Base-by-base conservation (phyloP, 352 stramenopile species). In the Ophiocytium majus region DNA sequence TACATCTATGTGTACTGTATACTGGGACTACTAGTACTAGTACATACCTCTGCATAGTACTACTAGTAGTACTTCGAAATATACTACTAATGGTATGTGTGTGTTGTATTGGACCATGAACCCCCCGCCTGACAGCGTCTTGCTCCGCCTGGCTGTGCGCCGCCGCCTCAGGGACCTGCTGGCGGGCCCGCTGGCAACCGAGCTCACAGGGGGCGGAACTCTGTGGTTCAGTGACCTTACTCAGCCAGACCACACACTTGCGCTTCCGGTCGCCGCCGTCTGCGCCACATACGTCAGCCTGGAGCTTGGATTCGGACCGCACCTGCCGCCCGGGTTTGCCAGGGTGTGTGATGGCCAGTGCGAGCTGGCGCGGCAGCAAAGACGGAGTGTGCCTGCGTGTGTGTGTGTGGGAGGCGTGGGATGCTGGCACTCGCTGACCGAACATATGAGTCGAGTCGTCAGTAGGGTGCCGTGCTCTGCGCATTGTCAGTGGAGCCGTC, bases 191-290 rank as follows among this genome's bases (percentile, higher is more conserved):
- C 19, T 71, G 28, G 23, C 57, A 23, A 23, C 57, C 19, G 57
- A 28, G 57, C 28, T 71, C 23, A 23, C 28, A 23, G 35, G 14
- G 32, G 66, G 66, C 35, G 66, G 66, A 17, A 43, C 66, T 17
- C 66, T 78, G 5, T 78, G 66, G 66, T 78, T 78, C 14, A 78
- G 5, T 14, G 66, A 78, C 35, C 35, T 78, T 14, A 78, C 66
- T 5, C 5, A 5, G 5, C 5, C 66, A 14, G 66, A 78, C 14
- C 32, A 78, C 5, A 78, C 66, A 5, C 14, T 78, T 43, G 35
- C 14, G 32, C 35, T 78, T 5, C 66, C 66, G 35, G 32, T 78
- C 35, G 14, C 35, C 5, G 66, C 66, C 5, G 66, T 14, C 5
- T 35, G 66, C 66, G 14, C 14, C 35, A 78, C 66, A 14, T 78